Percentiles rank a stretch among this genome's conserved stretches.
Conservation (phyloP, 306 rosid species). For the Cicer yamashitae region DNA sequence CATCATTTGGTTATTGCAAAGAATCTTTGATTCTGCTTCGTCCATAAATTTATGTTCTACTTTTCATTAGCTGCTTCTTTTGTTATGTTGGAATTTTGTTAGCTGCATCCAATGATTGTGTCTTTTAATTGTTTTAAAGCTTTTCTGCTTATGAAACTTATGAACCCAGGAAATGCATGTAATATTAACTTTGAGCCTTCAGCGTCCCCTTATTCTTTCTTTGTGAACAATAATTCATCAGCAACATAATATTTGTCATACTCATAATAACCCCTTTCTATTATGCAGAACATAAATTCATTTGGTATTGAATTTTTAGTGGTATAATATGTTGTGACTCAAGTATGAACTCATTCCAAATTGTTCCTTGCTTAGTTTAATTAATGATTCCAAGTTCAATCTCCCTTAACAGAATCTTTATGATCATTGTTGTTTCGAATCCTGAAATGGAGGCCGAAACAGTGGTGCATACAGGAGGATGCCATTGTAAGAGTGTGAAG, state of each 20-base stretch:
- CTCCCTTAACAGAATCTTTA: neutral
- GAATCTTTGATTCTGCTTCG: constrained; percentile 8
- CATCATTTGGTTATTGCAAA: neutral
- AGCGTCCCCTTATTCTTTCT: too few species aligned
- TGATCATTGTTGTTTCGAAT: constrained; percentile 21
- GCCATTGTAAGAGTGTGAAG: constrained; percentile 83
- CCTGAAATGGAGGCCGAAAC: constrained; percentile 61
- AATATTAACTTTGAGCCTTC: too few species aligned
- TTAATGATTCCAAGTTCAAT: neutral
- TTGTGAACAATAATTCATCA: neutral
- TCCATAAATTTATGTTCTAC: constrained; percentile 7
- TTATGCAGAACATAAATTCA: constrained; percentile 28
- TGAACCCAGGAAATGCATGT: too few species aligned
- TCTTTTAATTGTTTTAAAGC: too few species aligned
- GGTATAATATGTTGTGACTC: neutral
- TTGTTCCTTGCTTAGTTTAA: constrained; percentile 20
- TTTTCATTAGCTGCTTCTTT: constrained; percentile 20
- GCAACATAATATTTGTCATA: neutral
- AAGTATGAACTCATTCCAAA: neutral
- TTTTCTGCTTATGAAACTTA: too few species aligned
- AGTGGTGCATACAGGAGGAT: constrained; percentile 77
- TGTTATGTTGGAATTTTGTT: neutral
- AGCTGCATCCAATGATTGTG: too few species aligned
- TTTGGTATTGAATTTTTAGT: constrained; percentile 17
- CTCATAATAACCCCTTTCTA: neutral